These are phyloP conservation scores for Phytophthora idaei DNA, from an alignment of 352 stramenopile genomes.

Conservation along the genomic window DNA sequence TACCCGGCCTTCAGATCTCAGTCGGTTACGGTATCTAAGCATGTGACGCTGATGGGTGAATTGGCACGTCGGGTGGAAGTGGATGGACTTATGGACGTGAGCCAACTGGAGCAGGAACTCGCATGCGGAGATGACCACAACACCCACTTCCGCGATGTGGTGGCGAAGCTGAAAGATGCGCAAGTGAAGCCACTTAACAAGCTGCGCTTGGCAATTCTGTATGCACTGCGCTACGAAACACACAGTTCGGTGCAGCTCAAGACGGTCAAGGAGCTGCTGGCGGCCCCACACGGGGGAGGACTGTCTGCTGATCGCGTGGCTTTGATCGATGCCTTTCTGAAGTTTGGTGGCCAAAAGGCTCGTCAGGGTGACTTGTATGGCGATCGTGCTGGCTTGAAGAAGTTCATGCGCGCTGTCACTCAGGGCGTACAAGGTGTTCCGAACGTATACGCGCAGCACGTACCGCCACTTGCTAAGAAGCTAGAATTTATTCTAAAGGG, in stretches of 20 bases:
- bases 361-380: constrained; percentile 80
- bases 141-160: constrained; percentile 81
- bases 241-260: constrained; percentile 84
- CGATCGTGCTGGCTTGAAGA: constrained; percentile 81
- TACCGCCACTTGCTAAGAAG: constrained; percentile 95
- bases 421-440: constrained; percentile 95
- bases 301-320: constrained; percentile 53
- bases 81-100: constrained; percentile 98
- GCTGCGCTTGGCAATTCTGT: constrained; percentile 97
- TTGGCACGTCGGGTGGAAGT: constrained; percentile 96
- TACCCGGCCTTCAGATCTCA: constrained; percentile 96
- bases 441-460: constrained; percentile 99
- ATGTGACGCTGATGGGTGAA: constrained; percentile 99
- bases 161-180: constrained; percentile 81
- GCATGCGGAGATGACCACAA: constrained; percentile 88
- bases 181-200: constrained; percentile 96
- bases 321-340: constrained; percentile 70
- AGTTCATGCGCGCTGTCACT: constrained; percentile 92
- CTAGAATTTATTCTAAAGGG: constrained; percentile 87
- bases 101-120: constrained; percentile 95
- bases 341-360: constrained; percentile 71
- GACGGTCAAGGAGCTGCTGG: constrained; percentile 75
- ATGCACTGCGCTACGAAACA: constrained; percentile 98
- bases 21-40: constrained; percentile 97
- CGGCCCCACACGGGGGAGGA: constrained; percentile 38